Evolutionary conservation across 2,329 filamentous ascomycete species (phyloP), one percentile per base, ranked within the genome.

Genomic region (Geosmithia putterillii): DNA sequence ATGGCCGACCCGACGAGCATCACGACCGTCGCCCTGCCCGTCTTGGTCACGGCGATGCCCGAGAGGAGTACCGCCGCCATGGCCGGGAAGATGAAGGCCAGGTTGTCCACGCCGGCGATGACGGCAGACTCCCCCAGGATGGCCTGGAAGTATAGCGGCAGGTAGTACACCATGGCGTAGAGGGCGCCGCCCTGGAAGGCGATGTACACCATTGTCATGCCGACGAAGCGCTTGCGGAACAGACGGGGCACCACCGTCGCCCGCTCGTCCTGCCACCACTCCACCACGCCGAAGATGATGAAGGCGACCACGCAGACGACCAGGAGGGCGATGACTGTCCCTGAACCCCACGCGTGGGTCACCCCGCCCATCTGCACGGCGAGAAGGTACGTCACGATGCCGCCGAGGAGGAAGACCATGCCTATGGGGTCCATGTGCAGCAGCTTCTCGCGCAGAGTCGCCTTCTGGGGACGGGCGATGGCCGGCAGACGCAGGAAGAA

Each of bases 321-420:
- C 41, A 78, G 67, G 18, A 76, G 57, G 1, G 69, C 71, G 25
- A 76, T 69, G 41, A 76, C 61, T 17, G 57, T 59, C 10, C 63
- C 55, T 54, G 61, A 64, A 44, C 54, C 60, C 74, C 74, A 79
- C 3, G 72, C 41, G 44, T 71, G 68, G 19, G 66, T 54, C 32
- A 32, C 28, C 6, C 75, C 75, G 15, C 73, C 75, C 67, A 70
- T 78, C 50, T 77, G 69, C 25, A 79, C 59, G 5, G 71, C 74
- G 3, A 79, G 62, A 9, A 79, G 57, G 10, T 76, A 59, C 47
- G 65, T 70, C 46, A 76, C 55, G 38, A 76, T 63, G 23, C 66
- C 63, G 1, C 73, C 70, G 19, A 74, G 62, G 50, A 76, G 64
- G 44, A 74, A 55, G 14, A 55, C 54, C 2, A 67, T 65, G 21